Conservation (phyloP, 139 green algal species). For the Chlorella sp. region DNA sequence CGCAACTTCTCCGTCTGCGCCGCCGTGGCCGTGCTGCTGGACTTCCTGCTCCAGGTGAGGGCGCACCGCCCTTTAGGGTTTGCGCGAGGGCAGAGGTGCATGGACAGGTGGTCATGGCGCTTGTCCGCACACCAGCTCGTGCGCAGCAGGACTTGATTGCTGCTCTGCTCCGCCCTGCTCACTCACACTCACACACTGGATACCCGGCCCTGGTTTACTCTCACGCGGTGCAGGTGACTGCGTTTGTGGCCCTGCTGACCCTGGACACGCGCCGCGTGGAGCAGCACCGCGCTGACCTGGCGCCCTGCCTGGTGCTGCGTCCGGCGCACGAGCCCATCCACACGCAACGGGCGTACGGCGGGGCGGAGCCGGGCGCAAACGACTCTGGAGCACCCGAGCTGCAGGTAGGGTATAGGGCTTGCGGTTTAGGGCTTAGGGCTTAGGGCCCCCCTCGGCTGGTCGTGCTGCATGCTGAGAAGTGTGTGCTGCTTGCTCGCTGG, state of each 20-base stretch:
- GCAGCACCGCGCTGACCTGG: conserved; percentile 50
- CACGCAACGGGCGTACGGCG: neutral
- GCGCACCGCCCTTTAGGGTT: no score
- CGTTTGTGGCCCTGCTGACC: conserved; percentile 70
- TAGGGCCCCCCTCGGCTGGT: no score
- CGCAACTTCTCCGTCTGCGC: conserved; percentile 78
- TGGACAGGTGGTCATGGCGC: no score
- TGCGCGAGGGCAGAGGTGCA: no score
- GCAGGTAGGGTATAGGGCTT: neutral
- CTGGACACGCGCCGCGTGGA: conserved; percentile 59
- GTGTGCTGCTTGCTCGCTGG: no score
- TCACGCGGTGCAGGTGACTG: conserved; percentile 67
- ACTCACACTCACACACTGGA: no score
- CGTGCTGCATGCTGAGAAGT: no score
- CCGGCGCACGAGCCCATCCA: neutral
- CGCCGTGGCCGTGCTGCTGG: conserved; percentile 68
- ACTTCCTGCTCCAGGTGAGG: conserved; percentile 80
- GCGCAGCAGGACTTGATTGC: no score
- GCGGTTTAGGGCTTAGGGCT: no score
- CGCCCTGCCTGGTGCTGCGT: conserved; percentile 43
- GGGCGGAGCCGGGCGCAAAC: neutral
- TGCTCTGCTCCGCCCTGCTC: no score
- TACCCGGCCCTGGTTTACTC: no score
- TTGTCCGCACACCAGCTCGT: no score
- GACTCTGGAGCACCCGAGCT: neutral